These are phyloP conservation scores for Pseudovirgaria hyperparasitica DNA, from an alignment of 2,329 filamentous ascomycete species.

Conservation along the genomic window DNA sequence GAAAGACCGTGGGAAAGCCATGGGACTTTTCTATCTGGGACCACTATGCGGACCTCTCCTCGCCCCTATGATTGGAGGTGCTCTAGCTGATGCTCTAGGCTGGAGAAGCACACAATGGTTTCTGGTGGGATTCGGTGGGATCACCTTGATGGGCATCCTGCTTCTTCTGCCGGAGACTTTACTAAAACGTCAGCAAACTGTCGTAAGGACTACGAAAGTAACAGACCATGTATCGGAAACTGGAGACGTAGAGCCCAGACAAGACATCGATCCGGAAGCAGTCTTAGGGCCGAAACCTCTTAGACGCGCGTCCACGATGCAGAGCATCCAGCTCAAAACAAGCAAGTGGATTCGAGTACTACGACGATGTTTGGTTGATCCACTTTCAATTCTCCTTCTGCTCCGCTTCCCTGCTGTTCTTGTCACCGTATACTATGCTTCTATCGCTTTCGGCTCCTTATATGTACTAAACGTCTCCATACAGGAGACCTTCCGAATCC, in stretches of 20 bases:
- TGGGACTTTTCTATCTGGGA: slow-evolving; percentile 27
- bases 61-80: slow-evolving; percentile 26
- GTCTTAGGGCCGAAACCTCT: slow-evolving; percentile 8
- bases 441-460: slow-evolving; percentile 25
- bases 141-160: slow-evolving; percentile 18
- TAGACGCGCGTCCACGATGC: slow-evolving; percentile 16
- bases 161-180: slow-evolving; percentile 23
- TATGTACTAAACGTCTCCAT: slow-evolving; percentile 29
- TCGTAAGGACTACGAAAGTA: slow-evolving; percentile 5
- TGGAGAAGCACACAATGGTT: slow-evolving; percentile 29
- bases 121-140: slow-evolving; percentile 22
- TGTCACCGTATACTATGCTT: slow-evolving; percentile 27
- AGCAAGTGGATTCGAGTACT: slow-evolving; percentile 14
- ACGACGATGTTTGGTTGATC: slow-evolving; percentile 26
- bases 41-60: slow-evolving; percentile 25
- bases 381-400: slow-evolving; percentile 24
- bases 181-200: slow-evolving; percentile 3
- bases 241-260: slow-evolving; percentile 5
- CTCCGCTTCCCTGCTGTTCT: slow-evolving; percentile 24
- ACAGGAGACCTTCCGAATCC: slow-evolving; percentile 18
- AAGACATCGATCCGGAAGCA: slow-evolving; percentile 3
- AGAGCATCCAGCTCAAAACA: slow-evolving; percentile 20
- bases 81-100: slow-evolving; percentile 16
- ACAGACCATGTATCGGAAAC: slow-evolving; percentile 2
- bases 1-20: slow-evolving; percentile 22